phyloP scores from a whole-genome alignment of 345 rosid genomes.

The Hibiscus mutabilis region DNA sequence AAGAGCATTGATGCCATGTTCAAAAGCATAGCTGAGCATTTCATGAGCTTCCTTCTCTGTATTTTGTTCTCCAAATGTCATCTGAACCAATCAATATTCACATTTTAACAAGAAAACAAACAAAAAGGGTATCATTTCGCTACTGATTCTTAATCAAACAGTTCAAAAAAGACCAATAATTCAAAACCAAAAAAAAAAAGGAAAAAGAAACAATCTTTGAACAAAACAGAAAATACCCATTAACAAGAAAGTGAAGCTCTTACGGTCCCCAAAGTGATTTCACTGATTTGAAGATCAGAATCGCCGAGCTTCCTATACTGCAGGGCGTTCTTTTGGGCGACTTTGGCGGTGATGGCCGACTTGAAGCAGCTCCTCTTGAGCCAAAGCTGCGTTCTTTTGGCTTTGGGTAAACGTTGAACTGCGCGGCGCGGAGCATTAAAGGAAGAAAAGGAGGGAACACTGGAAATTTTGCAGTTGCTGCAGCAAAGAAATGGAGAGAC shows the following conservation, averaged over 20 bases:
- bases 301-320: slow-evolving; percentile 78
- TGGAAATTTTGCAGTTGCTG: not conserved
- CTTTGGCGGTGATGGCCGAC: slow-evolving; percentile 26
- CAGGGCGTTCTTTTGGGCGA: slow-evolving; percentile 40
- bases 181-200: not conserved
- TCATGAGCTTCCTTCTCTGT: slow-evolving; percentile 86
- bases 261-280: slow-evolving; percentile 78
- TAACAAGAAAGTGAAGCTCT: not conserved
- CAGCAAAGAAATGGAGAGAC: slow-evolving; percentile 16
- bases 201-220: not conserved
- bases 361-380: slow-evolving; percentile 11
- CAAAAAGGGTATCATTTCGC: not conserved
- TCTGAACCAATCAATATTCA: slow-evolving; percentile 33
- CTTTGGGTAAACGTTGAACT: slow-evolving; percentile 2
- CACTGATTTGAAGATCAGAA: slow-evolving; percentile 69
- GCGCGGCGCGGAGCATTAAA: slow-evolving; percentile 7
- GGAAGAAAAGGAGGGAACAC: not conserved
- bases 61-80: slow-evolving; percentile 90
- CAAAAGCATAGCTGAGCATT: slow-evolving; percentile 63
- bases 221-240: not conserved
- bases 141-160: slow-evolving; percentile 1
- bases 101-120: not conserved
- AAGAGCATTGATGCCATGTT: slow-evolving; percentile 60
- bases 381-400: slow-evolving; percentile 14
- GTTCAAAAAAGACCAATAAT: not conserved